Percentiles rank a stretch among this genome's conserved stretches.
Conservation (phyloP, 2,329 filamentous ascomycete species). For the Colletotrichum theobromicola region DNA sequence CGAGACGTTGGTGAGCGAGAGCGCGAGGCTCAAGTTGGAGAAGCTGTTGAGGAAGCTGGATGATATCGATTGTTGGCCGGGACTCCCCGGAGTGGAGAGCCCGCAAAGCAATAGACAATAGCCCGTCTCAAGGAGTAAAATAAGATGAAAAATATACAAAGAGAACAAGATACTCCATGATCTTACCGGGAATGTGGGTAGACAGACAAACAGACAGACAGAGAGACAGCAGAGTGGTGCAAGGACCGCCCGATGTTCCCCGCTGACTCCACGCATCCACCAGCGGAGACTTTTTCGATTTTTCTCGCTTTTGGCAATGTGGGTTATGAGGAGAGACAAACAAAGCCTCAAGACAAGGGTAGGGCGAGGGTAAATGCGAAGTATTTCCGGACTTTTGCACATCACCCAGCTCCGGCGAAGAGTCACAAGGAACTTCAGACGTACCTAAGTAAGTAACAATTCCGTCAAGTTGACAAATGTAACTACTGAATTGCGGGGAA, state of each 20-base stretch:
- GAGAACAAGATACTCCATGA: not conserved
- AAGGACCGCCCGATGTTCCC: not conserved
- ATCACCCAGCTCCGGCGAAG: not conserved
- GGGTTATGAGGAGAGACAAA: not conserved
- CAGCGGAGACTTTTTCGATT: constrained; percentile 4
- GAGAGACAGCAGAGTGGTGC: not conserved
- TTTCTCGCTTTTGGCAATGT: not conserved
- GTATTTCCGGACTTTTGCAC: constrained; percentile 9
- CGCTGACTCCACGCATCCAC: constrained; percentile 12
- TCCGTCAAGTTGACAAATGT: not conserved
- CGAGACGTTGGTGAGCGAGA: constrained; percentile 16
- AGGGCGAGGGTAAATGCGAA: not conserved
- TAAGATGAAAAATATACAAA: not conserved
- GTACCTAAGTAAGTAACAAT: too few relatives aligned
- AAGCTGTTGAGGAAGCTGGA: constrained; percentile 32
- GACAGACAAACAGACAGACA: not conserved
- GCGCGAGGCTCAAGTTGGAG: constrained; percentile 28
- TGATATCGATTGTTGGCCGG: constrained; percentile 36
- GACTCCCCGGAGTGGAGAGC: not conserved
- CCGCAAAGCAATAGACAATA: not conserved
- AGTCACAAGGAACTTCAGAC: not conserved
- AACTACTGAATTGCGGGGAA: not conserved
- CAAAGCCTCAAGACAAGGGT: not conserved
- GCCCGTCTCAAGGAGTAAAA: not conserved
- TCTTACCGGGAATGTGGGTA: not conserved